Evolutionary conservation across 108 stramenopile genomes (phyloP).

Genomic region (Nitzschia sp.): DNA sequence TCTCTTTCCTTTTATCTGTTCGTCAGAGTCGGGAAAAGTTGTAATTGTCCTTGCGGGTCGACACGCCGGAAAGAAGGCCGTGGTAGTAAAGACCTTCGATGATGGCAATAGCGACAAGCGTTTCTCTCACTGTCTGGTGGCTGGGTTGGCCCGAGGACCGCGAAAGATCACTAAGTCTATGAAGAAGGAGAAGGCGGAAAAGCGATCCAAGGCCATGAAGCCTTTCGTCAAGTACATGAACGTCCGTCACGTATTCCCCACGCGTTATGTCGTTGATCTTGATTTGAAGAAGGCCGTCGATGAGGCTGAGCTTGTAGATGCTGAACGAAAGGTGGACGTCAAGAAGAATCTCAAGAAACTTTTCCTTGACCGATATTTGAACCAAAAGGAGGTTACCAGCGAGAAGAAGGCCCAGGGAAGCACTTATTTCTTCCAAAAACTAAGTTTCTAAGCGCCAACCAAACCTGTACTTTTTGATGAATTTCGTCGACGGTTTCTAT

Average conservation of each 20-base stretch:
- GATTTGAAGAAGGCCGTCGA: slow-evolving; percentile 95
- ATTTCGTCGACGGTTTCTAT: too few relatives aligned
- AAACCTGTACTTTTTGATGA: too few relatives aligned
- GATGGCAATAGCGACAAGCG: slow-evolving; percentile 93
- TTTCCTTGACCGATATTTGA: slow-evolving; percentile 92
- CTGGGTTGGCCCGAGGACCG: slow-evolving; percentile 95
- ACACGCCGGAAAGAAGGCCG: slow-evolving; percentile 99
- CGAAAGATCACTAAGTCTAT: slow-evolving; percentile 97
- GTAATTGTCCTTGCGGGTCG: slow-evolving; percentile 99
- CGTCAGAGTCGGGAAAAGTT: slow-evolving; percentile 94
- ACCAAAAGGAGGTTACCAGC: slow-evolving; percentile 89
- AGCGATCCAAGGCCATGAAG: slow-evolving; percentile 94
- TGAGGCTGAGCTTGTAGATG: slow-evolving; percentile 86
- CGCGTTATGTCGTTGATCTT: slow-evolving; percentile 96
- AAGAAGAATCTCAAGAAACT: slow-evolving; percentile 97
- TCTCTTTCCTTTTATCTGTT: slow-evolving; percentile 4
- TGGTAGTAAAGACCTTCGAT: slow-evolving; percentile 98
- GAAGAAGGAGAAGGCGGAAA: slow-evolving; percentile 95
- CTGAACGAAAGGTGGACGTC: slow-evolving; percentile 77
- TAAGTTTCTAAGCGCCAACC: slow-evolving; percentile 97
- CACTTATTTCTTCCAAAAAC: slow-evolving; percentile 96
- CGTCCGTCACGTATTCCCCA: slow-evolving; percentile 99
- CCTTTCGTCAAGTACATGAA: slow-evolving; percentile 99
- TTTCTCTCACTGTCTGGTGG: slow-evolving; percentile 97
- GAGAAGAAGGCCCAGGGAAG: slow-evolving; percentile 96